Conservation (phyloP, 169 alveolate species). For the Haemoproteus tartakovskyi region DNA sequence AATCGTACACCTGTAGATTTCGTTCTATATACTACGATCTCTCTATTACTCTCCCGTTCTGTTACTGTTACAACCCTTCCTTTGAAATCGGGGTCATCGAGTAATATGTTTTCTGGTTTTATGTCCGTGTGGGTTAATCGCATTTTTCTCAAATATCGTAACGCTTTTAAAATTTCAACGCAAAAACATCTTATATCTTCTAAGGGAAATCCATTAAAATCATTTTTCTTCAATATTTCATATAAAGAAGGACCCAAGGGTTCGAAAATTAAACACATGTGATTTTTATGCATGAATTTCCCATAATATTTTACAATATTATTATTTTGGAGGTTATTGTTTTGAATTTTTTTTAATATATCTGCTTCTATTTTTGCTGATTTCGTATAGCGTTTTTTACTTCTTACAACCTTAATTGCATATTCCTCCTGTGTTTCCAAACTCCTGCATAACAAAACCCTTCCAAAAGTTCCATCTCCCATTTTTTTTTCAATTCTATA, state of each 20-base stretch:
- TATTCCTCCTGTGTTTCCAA: constrained; percentile 74
- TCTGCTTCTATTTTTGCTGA: constrained; percentile 97
- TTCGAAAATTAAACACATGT: constrained; percentile 94
- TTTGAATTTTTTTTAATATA: constrained; percentile 80
- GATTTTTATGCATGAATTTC: constrained; percentile 85
- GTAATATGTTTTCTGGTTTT: constrained; percentile 96
- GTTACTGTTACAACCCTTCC: constrained; percentile 71
- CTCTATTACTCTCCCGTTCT: constrained; percentile 69
- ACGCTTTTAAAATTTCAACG: constrained; percentile 88
- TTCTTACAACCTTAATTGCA: constrained; percentile 92
- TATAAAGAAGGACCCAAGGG: constrained; percentile 93
- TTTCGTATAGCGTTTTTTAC: constrained; percentile 90
- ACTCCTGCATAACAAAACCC: constrained; percentile 91
- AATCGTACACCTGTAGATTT: constrained; percentile 86
- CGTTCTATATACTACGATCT: constrained; percentile 74
- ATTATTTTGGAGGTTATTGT: constrained; percentile 83
- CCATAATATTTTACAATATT: constrained; percentile 88
- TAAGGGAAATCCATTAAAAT: constrained; percentile 90
- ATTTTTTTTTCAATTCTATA: constrained; percentile 85
- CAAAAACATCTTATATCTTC: constrained; percentile 90
- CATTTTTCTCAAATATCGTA: constrained; percentile 88
- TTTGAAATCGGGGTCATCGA: constrained; percentile 79
- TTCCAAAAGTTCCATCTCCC: constrained; percentile 99
- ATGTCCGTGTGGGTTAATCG: constrained; percentile 97
- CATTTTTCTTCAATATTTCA: constrained; percentile 91